Conservation (phyloP, 306 rosid genomes). For the Quercus parvula region DNA sequence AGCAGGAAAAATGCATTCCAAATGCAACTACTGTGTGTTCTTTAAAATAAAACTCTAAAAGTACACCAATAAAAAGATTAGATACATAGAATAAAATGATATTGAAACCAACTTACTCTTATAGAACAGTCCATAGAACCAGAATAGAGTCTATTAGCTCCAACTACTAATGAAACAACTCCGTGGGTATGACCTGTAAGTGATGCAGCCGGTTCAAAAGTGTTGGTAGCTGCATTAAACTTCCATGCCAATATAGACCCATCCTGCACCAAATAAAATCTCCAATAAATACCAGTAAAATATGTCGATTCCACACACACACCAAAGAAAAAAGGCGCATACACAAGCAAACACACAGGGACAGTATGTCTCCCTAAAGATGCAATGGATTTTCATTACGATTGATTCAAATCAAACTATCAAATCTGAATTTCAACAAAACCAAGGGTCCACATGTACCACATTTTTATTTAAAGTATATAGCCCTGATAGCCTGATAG, state of each 20-base stretch:
- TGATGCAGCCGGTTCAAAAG: slow-evolving; percentile 86
- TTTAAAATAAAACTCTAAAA: neutral
- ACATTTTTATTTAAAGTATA: neutral
- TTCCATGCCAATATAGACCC: slow-evolving; percentile 91
- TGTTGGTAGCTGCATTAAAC: slow-evolving; percentile 67
- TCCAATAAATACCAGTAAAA: slow-evolving; percentile 17
- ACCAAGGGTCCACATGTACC: neutral
- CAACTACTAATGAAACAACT: slow-evolving; percentile 91
- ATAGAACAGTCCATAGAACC: slow-evolving; percentile 95
- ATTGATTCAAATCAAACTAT: neutral
- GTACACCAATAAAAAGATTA: neutral
- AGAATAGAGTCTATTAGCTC: slow-evolving; percentile 93
- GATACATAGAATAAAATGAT: neutral
- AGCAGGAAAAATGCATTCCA: slow-evolving; percentile 1
- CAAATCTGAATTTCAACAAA: neutral
- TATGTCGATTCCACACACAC: neutral
- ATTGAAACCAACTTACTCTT: slow-evolving; percentile 46
- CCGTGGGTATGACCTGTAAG: slow-evolving; percentile 72
- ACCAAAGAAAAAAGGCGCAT: too few relatives aligned
- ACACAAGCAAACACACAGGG: neutral
- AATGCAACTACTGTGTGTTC: slow-evolving; percentile 1
- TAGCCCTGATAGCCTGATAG: neutral
- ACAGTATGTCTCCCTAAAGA: neutral
- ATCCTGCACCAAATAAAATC: slow-evolving; percentile 51
- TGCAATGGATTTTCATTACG: neutral